Evolutionary conservation across 129 eudicot genomes (phyloP).

Genomic region (Dittrichia graveolens): DNA sequence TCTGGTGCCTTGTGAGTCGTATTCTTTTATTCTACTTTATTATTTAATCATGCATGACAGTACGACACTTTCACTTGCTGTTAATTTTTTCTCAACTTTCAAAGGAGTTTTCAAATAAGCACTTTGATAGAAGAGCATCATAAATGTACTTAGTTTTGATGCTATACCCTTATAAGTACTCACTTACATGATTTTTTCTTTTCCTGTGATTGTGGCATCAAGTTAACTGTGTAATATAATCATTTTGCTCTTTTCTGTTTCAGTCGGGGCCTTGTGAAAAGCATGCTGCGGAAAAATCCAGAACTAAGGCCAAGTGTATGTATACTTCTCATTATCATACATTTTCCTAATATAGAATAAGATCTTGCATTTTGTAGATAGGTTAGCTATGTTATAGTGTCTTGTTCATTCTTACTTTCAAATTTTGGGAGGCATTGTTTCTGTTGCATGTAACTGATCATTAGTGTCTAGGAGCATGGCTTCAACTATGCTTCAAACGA

Average conservation of each 20-base stretch:
- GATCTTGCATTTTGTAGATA: constrained; percentile 16
- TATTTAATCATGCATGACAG: neutral
- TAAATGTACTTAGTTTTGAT: neutral
- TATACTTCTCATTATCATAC: constrained; percentile 31
- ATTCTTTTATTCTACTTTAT: constrained; percentile 2
- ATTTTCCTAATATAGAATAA: constrained; percentile 14
- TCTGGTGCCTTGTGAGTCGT: constrained; percentile 81
- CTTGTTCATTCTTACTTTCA: neutral
- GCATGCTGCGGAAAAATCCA: constrained; percentile 95
- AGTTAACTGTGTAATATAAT: constrained; percentile 20
- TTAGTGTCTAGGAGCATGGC: too few species aligned
- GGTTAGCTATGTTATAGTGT: constrained; percentile 13
- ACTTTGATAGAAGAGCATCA: neutral
- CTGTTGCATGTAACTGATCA: too few species aligned
- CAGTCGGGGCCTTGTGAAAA: constrained; percentile 89
- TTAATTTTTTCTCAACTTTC: neutral
- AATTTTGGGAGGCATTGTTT: neutral
- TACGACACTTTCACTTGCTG: neutral
- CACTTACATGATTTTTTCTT: neutral
- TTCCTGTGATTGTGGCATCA: constrained; percentile 12
- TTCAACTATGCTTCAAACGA: too few species aligned
- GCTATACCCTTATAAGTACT: constrained; percentile 11
- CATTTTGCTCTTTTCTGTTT: constrained; percentile 27
- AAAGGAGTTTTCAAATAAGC: neutral
- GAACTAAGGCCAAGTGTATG: constrained; percentile 88